Evolutionary conservation across 2,329 filamentous ascomycete species (phyloP).

Genomic region (Sporothrix pseudoabietina): DNA sequence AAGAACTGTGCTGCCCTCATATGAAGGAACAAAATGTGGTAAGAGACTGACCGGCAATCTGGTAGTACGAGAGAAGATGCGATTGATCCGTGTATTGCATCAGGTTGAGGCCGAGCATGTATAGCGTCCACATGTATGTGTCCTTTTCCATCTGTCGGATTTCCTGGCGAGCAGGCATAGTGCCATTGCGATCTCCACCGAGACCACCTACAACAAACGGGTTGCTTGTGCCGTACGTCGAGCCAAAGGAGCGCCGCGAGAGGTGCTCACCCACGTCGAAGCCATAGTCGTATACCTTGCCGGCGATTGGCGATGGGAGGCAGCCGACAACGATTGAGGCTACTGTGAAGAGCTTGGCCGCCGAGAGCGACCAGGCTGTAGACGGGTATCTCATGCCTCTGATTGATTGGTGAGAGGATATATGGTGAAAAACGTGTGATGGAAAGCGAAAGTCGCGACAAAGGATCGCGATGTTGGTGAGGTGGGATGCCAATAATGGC

Average conservation of each 20-base stretch:
- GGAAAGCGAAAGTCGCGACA: not conserved
- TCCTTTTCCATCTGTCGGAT: conserved; percentile 67
- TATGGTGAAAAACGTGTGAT: not conserved
- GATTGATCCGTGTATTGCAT: conserved; percentile 69
- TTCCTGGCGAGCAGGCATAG: conserved; percentile 59
- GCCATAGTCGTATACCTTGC: conserved; percentile 54
- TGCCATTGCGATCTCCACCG: conserved; percentile 41
- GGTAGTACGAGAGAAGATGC: conserved; percentile 71
- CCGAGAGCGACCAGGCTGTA: conserved; percentile 5
- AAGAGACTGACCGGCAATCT: conserved; percentile 65
- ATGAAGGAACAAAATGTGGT: conserved; percentile 25
- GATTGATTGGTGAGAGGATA: too few relatives aligned
- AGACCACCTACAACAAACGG: conserved; percentile 50
- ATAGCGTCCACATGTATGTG: conserved; percentile 72
- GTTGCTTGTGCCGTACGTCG: conserved; percentile 25
- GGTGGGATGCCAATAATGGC: not conserved
- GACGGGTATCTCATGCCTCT: not conserved
- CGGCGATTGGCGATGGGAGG: not conserved
- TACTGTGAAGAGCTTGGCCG: not conserved
- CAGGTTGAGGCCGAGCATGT: conserved; percentile 71
- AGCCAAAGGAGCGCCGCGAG: conserved; percentile 46
- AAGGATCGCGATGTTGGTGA: not conserved
- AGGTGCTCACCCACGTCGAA: conserved; percentile 45
- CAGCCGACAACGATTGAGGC: not conserved
- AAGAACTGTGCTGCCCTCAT: not conserved